Conservation (phyloP, 192 early-diverging fungal species). For the Tieghemiomyces parasiticus region DNA sequence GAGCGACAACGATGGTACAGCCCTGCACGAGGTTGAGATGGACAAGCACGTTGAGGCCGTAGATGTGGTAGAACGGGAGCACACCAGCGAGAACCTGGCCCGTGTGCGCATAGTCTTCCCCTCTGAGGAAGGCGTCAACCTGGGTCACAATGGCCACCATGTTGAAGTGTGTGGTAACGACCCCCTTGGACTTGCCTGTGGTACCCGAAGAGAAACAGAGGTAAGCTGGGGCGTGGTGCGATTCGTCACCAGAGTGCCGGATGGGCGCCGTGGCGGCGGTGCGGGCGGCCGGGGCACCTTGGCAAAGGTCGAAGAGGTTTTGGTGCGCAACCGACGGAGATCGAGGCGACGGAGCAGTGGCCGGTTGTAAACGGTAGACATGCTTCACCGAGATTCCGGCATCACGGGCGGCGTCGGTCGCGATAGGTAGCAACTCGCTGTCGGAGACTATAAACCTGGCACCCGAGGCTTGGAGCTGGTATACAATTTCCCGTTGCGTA, state of each 20-base stretch:
- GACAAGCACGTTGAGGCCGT: slow-evolving; percentile 38
- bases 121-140: slow-evolving; percentile 12
- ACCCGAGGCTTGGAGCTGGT: not conserved
- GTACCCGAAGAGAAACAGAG: slow-evolving; percentile 61
- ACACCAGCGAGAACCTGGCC: slow-evolving; percentile 12
- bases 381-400: not conserved
- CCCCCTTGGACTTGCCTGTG: slow-evolving; percentile 51
- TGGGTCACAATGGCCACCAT: slow-evolving; percentile 49
- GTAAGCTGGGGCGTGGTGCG: slow-evolving; percentile 26
- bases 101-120: slow-evolving; percentile 8
- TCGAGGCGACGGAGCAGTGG: not conserved
- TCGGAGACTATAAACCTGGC: not conserved
- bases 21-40: slow-evolving; percentile 23
- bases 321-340: not conserved
- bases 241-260: not conserved
- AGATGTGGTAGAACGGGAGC: slow-evolving; percentile 67
- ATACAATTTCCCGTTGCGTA: not conserved
- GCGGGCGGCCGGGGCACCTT: no score
- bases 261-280: no score
- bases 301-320: no score
- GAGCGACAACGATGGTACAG: slow-evolving; percentile 29
- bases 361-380: not conserved
- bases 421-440: not conserved
- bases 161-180: slow-evolving; percentile 48
- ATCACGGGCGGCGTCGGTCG: not conserved